Base-by-base conservation (phyloP, 1,284 basidiomycete genomes). In the Sporisorium graminicola region DNA sequence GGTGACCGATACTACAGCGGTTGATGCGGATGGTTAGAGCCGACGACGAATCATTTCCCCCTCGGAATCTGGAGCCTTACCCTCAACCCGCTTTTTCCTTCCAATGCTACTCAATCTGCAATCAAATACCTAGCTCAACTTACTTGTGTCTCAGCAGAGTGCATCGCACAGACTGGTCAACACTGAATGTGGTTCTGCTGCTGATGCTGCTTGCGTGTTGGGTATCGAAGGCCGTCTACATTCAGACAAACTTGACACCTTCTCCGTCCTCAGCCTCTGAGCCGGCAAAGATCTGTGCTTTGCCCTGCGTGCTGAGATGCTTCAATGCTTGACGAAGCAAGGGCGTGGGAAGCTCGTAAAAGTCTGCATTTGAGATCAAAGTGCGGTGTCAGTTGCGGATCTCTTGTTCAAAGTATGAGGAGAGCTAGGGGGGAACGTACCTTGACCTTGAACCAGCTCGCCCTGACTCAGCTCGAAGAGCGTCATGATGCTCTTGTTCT, bases 391-490 rank as follows among this genome's bases (percentile, higher is more conserved):
- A 50, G 47, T n/a, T n/a, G 27, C 16, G n/a, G 9, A 49, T 3
- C 46, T 18, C 26, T 27, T 8, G 6, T 29, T 29, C 8, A 1
- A 0, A 6, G 8, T n/a, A 9, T 24, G 24, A 49, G 6, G 27
- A 13, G 14, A 16, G 18, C 14, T 27, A n/a, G 27, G 20, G n/a
- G n/a, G n/a, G n/a, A n/a, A 51, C 55, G 20, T 37, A 74, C 75
- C 75, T 69, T 72, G 72, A 35, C 57, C 63, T 43, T 87, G 79
- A 5, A 86, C 86, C 51, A 88, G 74, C 54, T 88, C 87, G n/a
- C 88, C 88, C 56, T 89, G 87, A 0, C 86, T 87, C 22, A 89
- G 82, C 78, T 89, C 89, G 73, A 88, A 89, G 54, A 89, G 87
- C 0, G 89, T 89, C 86, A 89, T 86, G 78, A 89, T 88, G 33